Base-by-base conservation (phyloP, 1,139 yeast genomes). In the Hyphopichia wangnamkhiaoensis region DNA sequence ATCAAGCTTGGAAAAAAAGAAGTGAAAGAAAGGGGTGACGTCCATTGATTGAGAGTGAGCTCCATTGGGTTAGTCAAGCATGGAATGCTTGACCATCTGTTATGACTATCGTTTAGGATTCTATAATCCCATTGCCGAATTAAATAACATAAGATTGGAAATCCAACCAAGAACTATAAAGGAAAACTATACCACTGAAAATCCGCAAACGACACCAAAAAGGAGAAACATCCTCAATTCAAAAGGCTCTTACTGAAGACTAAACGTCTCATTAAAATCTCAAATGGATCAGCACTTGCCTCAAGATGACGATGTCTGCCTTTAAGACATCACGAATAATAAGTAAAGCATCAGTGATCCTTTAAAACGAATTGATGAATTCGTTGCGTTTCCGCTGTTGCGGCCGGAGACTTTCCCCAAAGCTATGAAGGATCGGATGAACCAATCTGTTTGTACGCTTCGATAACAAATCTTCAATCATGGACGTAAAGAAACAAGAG, bases 371-470 rank as follows among this genome's bases (percentile, higher is more conserved):
- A 56, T 54, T 49, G 56, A 58, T 58, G 61, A 62, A 31, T 56
- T 60, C 74, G 69, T 60, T 63, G 65, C 81, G 83, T 78, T 79
- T 76, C 83, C 83, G 80, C 82, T 62, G 70, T 54, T 59, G 52
- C 63, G 90, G 88, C 90, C 84, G 94, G 93, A 84, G 94, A 85
- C 94, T 85, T 85, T 85, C 93, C 94, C 94, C 93, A 79, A 84
- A 84, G 90, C 89, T 61, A 61, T 47, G 41, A 42, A 19, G 31
- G 50, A 60, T 53, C 53, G 44, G 47, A 35, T 41, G 56, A n/a
- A 10, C 16, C 13, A 14, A 14, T 66, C 80, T 73, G 74, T 80
- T 52, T 73, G 91, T 68, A 68, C 65, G 86, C 91, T 84, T 85
- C 83, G 93, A 80, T 59, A 81, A 82, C 90, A 84, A 84, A 81